Evolutionary conservation across 1,139 yeast species (phyloP).

Genomic region (Pichia sp.): DNA sequence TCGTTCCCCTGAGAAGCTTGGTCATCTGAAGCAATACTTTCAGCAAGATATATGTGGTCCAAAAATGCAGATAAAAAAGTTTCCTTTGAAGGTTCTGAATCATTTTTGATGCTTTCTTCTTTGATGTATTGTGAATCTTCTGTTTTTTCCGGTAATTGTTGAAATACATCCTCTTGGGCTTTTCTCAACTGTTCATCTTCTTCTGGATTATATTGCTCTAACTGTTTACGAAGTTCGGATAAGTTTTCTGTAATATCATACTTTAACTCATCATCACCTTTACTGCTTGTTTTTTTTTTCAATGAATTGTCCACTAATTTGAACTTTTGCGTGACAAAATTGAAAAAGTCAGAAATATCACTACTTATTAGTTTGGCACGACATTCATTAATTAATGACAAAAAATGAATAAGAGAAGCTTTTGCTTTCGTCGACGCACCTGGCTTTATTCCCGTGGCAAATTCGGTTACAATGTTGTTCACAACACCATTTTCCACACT

Average conservation of each 20-base stretch:
- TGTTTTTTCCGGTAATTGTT: conserved; percentile 5
- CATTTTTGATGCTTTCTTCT: not conserved
- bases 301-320: conserved; percentile 18
- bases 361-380: not conserved
- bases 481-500: conserved; percentile 15
- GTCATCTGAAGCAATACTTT: conserved; percentile 33
- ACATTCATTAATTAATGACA: conserved; percentile 31
- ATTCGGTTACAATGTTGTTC: conserved; percentile 12
- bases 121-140: not conserved
- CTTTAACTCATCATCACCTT: conserved; percentile 23
- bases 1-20: conserved; percentile 4
- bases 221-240: conserved; percentile 27
- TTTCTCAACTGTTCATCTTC: conserved; percentile 24
- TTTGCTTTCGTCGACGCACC: conserved; percentile 20
- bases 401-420: conserved; percentile 31
- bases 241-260: conserved; percentile 28
- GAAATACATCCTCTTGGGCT: conserved; percentile 19
- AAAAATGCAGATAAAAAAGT: conserved; percentile 48
- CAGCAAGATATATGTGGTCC: conserved; percentile 51
- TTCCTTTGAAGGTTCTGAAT: conserved; percentile 18
- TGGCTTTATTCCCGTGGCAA: conserved; percentile 14
- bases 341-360: not conserved
- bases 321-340: not conserved
- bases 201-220: conserved; percentile 25
- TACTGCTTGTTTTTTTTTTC: conserved; percentile 23